These are phyloP conservation scores for Triticum dicoccoides DNA, from an alignment of 176 grass and related monocot genomes.

Conservation along the genomic window DNA sequence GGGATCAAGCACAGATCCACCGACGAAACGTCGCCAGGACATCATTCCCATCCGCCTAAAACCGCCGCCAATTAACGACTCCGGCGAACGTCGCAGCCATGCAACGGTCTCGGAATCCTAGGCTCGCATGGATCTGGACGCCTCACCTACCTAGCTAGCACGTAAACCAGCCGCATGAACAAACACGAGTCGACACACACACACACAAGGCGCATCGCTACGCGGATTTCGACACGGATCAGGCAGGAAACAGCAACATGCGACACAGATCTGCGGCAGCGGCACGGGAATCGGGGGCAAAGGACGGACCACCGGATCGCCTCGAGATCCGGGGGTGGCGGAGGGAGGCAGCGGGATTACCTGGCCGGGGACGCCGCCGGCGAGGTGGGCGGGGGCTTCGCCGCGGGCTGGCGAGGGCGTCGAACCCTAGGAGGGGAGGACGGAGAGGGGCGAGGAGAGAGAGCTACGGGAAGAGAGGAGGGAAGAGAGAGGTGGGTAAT, in stretches of 20 bases:
- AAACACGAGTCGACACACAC: neutral
- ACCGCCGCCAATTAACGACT: neutral
- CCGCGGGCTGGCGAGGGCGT: neutral
- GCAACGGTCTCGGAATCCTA: neutral
- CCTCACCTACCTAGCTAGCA: neutral
- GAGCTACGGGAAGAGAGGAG: neutral
- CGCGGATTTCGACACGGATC: neutral
- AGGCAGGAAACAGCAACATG: neutral
- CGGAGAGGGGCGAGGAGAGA: neutral
- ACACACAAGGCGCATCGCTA: neutral
- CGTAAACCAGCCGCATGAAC: neutral
- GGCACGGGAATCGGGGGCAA: neutral
- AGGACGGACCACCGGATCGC: neutral
- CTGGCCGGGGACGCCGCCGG: slow-evolving; percentile 21
- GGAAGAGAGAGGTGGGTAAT: neutral
- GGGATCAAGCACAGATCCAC: neutral
- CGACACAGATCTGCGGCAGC: slow-evolving; percentile 22
- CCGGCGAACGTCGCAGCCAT: neutral
- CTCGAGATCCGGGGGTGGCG: neutral
- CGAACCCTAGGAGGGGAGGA: slow-evolving; percentile 25
- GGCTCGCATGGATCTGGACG: slow-evolving; percentile 35
- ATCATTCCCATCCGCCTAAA: neutral
- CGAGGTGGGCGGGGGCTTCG: neutral
- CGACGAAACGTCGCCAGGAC: neutral
- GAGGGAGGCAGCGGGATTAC: neutral